phyloP scores from a whole-genome alignment of 2,329 filamentous ascomycete genomes.

The Ophiostoma ips region DNA sequence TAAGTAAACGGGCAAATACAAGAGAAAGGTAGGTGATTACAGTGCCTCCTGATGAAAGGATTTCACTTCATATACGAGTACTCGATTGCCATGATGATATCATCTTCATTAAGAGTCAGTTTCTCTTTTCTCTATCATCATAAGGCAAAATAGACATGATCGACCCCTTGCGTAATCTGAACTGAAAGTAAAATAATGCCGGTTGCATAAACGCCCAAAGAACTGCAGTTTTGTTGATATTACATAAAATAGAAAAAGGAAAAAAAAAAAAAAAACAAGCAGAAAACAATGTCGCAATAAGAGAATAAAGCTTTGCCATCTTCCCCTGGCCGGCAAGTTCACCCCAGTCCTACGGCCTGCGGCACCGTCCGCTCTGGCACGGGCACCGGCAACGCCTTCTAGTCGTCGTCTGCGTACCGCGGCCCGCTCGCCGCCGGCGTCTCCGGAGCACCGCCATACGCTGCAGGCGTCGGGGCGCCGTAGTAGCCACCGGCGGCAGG shows the following conservation, averaged over 20 bases:
- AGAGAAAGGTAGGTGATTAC: no score
- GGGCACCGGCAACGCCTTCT: not conserved
- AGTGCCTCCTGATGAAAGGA: no score
- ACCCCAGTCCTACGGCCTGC: no score
- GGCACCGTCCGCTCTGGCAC: not conserved
- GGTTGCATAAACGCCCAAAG: not conserved
- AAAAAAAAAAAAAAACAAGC: not conserved
- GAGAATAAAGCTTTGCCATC: no score
- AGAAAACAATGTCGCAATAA: not conserved
- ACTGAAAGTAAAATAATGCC: not conserved
- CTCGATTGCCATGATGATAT: no score
- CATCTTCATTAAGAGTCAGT: no score
- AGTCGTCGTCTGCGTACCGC: constrained; percentile 39
- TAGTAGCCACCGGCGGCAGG: constrained; percentile 50
- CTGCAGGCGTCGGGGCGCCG: constrained; percentile 51
- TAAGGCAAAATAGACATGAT: no score
- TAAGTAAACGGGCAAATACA: no score
- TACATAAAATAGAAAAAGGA: not conserved
- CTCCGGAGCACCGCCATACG: constrained; percentile 40
- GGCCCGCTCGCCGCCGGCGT: constrained; percentile 48
- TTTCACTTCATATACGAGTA: no score
- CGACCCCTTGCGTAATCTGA: no score
- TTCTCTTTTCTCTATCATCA: no score
- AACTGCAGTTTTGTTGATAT: not conserved
- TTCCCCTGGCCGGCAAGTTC: no score